Evolutionary conservation across 2,329 filamentous ascomycete genomes (phyloP).

Genomic region (Dactylonectria macrodidyma): DNA sequence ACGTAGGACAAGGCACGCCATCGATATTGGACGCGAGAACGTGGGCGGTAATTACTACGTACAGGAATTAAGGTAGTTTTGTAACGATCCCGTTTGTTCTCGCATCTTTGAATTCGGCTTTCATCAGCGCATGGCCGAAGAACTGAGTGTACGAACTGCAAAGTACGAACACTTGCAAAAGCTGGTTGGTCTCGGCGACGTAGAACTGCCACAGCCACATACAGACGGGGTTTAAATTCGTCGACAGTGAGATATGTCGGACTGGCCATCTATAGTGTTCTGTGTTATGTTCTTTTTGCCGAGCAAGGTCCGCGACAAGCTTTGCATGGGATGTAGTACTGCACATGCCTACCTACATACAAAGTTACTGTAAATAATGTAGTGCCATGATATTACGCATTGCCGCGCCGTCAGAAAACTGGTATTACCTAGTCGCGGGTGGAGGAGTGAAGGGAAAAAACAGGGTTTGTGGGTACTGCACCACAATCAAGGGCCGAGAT

Average conservation of each 20-base stretch:
- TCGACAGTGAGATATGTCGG: background rate
- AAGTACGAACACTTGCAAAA: background rate
- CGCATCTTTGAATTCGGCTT: background rate
- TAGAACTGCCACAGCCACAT: background rate
- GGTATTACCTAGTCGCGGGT: too few species aligned
- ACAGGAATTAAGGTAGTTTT: background rate
- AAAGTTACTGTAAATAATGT: too few species aligned
- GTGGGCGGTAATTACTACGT: background rate
- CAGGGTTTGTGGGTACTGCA: background rate
- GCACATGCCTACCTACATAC: too few species aligned
- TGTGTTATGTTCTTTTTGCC: background rate
- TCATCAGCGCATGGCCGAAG: background rate
- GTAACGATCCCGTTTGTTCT: conserved; percentile 2
- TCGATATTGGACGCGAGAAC: conserved; percentile 6
- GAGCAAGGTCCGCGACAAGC: too few species aligned
- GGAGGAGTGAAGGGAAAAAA: too few species aligned
- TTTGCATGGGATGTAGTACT: too few species aligned
- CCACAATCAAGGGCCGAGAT: background rate
- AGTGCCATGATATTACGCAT: too few species aligned
- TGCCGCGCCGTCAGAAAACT: too few species aligned
- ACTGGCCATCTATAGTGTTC: background rate
- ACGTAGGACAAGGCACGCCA: conserved; percentile 32
- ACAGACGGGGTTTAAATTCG: background rate
- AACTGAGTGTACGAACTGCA: background rate
- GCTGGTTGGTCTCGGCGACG: background rate